Percentiles rank a stretch among this genome's conserved stretches.
These are phyloP conservation scores for Cicer yamashitae DNA, from an alignment of 306 rosid genomes.

Conservation along the genomic window DNA sequence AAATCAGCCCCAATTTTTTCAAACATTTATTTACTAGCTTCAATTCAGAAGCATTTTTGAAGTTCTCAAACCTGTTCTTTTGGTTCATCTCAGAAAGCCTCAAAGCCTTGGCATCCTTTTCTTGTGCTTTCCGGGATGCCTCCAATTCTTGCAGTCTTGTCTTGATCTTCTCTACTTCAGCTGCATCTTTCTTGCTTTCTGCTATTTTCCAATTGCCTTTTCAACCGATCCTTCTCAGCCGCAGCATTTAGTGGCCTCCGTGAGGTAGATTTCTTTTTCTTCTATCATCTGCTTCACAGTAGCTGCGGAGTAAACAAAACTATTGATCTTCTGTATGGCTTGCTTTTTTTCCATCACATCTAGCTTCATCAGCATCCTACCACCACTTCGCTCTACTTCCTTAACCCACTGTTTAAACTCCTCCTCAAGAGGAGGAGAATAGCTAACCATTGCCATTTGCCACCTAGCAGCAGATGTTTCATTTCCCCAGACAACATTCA, in stretches of 20 bases:
- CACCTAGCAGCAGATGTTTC: slow-evolving; percentile 91
- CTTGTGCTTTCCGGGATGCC: slow-evolving; percentile 61
- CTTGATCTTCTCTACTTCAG: slow-evolving; percentile 69
- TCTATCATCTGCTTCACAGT: slow-evolving; percentile 91
- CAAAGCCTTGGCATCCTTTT: slow-evolving; percentile 78
- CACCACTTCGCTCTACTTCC: slow-evolving; percentile 86
- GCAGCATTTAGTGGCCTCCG: slow-evolving; percentile 83
- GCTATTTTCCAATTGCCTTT: slow-evolving; percentile 80
- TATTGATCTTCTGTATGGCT: slow-evolving; percentile 69
- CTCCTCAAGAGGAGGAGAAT: slow-evolving; percentile 76
- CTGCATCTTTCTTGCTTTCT: slow-evolving; percentile 62
- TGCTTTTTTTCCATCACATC: slow-evolving; percentile 69
- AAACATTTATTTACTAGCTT: slow-evolving; percentile 58
- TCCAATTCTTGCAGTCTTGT: slow-evolving; percentile 73
- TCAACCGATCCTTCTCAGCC: slow-evolving; percentile 90
- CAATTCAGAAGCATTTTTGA: slow-evolving; percentile 88
- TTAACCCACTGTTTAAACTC: slow-evolving; percentile 89
- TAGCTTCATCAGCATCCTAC: slow-evolving; percentile 72
- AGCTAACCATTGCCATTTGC: slow-evolving; percentile 98
- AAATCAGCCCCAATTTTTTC: no score
- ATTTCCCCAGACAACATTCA: slow-evolving; percentile 92
- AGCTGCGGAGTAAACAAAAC: slow-evolving; percentile 88
- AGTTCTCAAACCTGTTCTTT: slow-evolving; percentile 92
- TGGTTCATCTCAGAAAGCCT: slow-evolving; percentile 94
- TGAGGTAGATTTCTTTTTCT: slow-evolving; percentile 85